These are phyloP conservation scores for Macadamia tetraphylla DNA, from an alignment of 164 flowering plant genomes.

Conservation along the genomic window DNA sequence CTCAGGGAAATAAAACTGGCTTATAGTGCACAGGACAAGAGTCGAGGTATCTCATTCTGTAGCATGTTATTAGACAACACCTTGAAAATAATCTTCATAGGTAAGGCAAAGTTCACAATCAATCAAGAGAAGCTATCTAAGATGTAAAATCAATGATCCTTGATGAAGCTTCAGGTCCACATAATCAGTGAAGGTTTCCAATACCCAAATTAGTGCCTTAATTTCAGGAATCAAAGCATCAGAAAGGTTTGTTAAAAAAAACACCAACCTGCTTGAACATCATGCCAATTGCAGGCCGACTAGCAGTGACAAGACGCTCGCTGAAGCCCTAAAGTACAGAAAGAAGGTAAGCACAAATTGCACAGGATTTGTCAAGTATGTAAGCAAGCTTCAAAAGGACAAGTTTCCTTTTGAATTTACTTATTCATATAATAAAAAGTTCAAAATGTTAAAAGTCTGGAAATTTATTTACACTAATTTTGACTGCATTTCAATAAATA, in stretches of 20 bases:
- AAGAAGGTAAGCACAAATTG: background rate
- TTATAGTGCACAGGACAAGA: background rate
- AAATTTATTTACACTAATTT: too few relatives aligned
- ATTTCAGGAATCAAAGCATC: constrained; percentile 1
- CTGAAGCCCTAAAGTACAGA: constrained; percentile 72
- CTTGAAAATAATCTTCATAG: too few relatives aligned
- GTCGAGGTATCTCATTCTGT: background rate
- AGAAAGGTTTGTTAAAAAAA: background rate
- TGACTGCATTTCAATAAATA: too few relatives aligned
- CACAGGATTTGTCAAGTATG: background rate
- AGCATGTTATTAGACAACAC: background rate
- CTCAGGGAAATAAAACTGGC: background rate
- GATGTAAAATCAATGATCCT: background rate
- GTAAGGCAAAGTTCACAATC: background rate
- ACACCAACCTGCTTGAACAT: constrained; percentile 93
- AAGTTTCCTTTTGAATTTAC: background rate
- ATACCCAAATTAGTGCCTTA: background rate
- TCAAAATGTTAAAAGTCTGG: too few relatives aligned
- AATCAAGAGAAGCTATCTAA: background rate
- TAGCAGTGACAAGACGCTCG: constrained; percentile 83
- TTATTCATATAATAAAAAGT: too few relatives aligned
- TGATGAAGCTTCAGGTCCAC: background rate
- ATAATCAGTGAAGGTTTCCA: background rate
- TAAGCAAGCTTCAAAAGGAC: background rate
- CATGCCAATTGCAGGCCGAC: constrained; percentile 85